Evolutionary conservation across 202 grass and related monocot genomes (phyloP).

Genomic region (Setaria italica): DNA sequence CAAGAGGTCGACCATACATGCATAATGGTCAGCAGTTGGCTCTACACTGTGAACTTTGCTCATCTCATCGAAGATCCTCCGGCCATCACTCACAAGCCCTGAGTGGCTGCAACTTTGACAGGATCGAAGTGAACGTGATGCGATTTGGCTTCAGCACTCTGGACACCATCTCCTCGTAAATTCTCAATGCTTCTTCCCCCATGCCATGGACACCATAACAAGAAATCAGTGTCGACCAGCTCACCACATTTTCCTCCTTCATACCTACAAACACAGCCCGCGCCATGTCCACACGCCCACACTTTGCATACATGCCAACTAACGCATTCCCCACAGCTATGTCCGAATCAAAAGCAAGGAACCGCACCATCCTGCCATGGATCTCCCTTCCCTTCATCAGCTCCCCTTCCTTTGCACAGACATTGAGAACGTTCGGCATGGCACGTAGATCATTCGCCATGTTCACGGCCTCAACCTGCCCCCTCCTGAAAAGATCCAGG

Average conservation of each 20-base stretch:
- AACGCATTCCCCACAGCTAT: conserved; percentile 56
- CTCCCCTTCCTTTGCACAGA: conserved; percentile 65
- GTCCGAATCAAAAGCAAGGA: conserved; percentile 45
- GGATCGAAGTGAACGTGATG: conserved; percentile 57
- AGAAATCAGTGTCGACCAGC: conserved; percentile 73
- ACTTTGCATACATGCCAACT: conserved; percentile 75
- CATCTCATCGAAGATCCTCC: conserved; percentile 60
- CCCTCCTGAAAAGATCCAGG: conserved; percentile 49
- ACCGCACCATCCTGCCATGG: conserved; percentile 67
- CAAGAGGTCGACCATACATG: conserved; percentile 78
- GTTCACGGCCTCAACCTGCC: conserved; percentile 41
- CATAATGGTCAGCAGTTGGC: conserved; percentile 66
- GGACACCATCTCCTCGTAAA: conserved; percentile 63
- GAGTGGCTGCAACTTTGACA: conserved; percentile 78
- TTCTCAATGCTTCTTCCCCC: conserved; percentile 51
- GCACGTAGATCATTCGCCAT: conserved; percentile 37
- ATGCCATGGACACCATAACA: conserved; percentile 65
- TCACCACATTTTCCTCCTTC: conserved; percentile 59
- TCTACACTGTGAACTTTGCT: conserved; percentile 52
- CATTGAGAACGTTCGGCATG: conserved; percentile 56
- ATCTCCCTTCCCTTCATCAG: conserved; percentile 67
- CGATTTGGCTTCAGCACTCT: conserved; percentile 53
- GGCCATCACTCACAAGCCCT: conserved; percentile 58
- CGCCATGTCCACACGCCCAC: conserved; percentile 20
- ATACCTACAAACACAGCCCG: conserved; percentile 54